Base-by-base conservation (phyloP, 2,329 filamentous ascomycete species). In the Paradendryphiella salina region DNA sequence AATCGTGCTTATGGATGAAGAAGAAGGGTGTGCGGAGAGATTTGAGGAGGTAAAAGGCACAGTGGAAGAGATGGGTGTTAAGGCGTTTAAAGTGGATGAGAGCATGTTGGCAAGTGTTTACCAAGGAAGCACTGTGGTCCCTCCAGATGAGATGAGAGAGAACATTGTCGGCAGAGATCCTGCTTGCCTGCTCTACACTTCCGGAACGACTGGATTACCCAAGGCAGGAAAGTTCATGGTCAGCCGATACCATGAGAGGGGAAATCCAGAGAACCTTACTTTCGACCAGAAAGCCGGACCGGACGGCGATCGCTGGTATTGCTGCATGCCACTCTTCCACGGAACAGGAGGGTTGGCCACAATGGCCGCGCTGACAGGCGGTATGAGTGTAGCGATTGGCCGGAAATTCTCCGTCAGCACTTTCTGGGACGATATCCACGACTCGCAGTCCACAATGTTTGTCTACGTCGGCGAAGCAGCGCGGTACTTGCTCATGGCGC, bases 381-480 rank as follows among this genome's bases (percentile, higher is more conserved):
- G 67, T 0, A 50, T 67, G 39, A 84, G 83, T 0, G 70, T 85
- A 9, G 85, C 82, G 52, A 77, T 88, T 21, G 84, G 82, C 5
- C 79, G 79, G 23, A 83, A 80, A 65, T 92, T 91, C 75, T 86
- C 82, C 60, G 83, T 82, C 0, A 79, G 81, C 0, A 79, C 78
- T 8, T 90, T 91, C 74, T 90, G 88, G 88, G 72, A 77, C 20
- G 88, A 91, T 54, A 78, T 90, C 15, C 81, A 84, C 32, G 85
- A 85, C 49, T 84, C 82, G 0, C 73, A 82, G 8, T 80, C 87
- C 0, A 90, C 86, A 0, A 80, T 82, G 64, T 88, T 91, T 63
- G 82, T 87, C 8, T 91, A 91, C 61, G 88, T 92, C 1, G 88
- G 88, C 59, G 88, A 91, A 69, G 88, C 86, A 0, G 81, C 87